Conservation (phyloP, 257 asterid genomes). For the Anisodus tanguticus region DNA sequence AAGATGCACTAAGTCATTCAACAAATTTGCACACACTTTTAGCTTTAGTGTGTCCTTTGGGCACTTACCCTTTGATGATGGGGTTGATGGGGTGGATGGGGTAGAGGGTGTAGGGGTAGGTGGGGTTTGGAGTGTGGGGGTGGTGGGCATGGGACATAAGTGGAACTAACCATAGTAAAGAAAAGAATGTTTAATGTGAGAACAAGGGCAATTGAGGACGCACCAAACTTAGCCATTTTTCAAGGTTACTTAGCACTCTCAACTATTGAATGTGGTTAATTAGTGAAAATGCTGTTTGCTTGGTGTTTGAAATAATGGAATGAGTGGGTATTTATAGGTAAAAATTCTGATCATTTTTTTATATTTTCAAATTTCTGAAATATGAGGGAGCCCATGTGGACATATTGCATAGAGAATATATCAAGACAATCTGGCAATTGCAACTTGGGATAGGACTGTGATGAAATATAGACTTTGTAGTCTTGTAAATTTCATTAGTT, state of each 20-base stretch:
- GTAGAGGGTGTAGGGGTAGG: neutral
- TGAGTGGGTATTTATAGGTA: constrained; percentile 28
- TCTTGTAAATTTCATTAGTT: neutral
- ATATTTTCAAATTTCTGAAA: neutral
- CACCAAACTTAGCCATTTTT: constrained; percentile 24
- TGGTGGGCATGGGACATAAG: constrained; percentile 33
- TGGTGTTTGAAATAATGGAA: constrained; percentile 15
- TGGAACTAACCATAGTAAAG: constrained; percentile 41
- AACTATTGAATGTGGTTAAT: neutral
- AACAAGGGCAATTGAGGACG: constrained; percentile 27
- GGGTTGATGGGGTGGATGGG: neutral
- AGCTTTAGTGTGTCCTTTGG: constrained; percentile 33
- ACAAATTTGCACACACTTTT: constrained; percentile 25
- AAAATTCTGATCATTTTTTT: neutral
- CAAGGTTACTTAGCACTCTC: neutral
- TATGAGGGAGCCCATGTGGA: neutral
- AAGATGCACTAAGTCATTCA: constrained; percentile 13
- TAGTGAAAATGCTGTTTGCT: neutral
- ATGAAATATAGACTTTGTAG: neutral
- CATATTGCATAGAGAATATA: neutral
- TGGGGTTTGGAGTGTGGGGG: constrained; percentile 21
- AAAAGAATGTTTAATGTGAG: constrained; percentile 38
- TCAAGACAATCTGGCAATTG: constrained; percentile 2
- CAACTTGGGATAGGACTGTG: neutral
- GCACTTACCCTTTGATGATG: constrained; percentile 10